Percentiles rank a stretch among this genome's conserved stretches.
Evolutionary conservation across 2,329 filamentous ascomycete genomes (phyloP).

Genomic region (Juglanconis juglandina): DNA sequence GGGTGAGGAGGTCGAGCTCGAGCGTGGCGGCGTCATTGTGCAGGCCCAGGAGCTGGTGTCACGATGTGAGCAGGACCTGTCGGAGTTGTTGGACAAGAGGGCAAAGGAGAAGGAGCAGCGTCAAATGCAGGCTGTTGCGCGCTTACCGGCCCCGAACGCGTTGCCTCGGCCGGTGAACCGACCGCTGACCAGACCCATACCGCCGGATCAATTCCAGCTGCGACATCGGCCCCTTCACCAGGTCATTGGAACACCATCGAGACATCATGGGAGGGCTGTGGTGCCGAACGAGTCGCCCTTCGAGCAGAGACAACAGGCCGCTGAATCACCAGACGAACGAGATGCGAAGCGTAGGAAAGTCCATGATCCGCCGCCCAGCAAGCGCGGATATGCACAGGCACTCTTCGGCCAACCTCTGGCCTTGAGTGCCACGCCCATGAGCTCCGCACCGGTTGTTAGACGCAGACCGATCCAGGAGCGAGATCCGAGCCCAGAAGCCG

Average conservation of each 20-base stretch:
- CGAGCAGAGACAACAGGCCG: slow-evolving; percentile 48
- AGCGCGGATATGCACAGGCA: slow-evolving; percentile 48
- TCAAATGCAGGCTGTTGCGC: slow-evolving; percentile 42
- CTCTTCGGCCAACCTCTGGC: slow-evolving; percentile 46
- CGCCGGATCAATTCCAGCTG: slow-evolving; percentile 33
- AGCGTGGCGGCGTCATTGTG: slow-evolving; percentile 71
- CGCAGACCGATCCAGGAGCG: slow-evolving; percentile 18
- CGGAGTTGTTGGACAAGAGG: slow-evolving; percentile 69
- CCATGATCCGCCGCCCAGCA: slow-evolving; percentile 38
- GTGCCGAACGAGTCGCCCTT: slow-evolving; percentile 62
- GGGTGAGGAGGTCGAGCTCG: slow-evolving; percentile 77
- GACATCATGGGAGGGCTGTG: slow-evolving; percentile 58
- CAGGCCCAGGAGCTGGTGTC: slow-evolving; percentile 77
- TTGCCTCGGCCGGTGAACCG: slow-evolving; percentile 24
- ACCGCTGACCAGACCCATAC: slow-evolving; percentile 16
- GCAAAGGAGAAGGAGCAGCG: slow-evolving; percentile 53
- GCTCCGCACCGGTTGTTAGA: slow-evolving; percentile 27
- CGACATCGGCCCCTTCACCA: slow-evolving; percentile 49
- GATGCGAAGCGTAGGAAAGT: slow-evolving; percentile 40
- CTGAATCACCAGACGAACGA: slow-evolving; percentile 24
- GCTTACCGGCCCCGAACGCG: slow-evolving; percentile 23
- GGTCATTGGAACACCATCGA: slow-evolving; percentile 62
- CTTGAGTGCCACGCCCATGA: slow-evolving; percentile 37
- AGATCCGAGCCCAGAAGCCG: slow-evolving; percentile 6
- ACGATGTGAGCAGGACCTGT: slow-evolving; percentile 71